Evolutionary conservation across 169 alveolate species (phyloP).

Genomic region (Neospora caninum): DNA sequence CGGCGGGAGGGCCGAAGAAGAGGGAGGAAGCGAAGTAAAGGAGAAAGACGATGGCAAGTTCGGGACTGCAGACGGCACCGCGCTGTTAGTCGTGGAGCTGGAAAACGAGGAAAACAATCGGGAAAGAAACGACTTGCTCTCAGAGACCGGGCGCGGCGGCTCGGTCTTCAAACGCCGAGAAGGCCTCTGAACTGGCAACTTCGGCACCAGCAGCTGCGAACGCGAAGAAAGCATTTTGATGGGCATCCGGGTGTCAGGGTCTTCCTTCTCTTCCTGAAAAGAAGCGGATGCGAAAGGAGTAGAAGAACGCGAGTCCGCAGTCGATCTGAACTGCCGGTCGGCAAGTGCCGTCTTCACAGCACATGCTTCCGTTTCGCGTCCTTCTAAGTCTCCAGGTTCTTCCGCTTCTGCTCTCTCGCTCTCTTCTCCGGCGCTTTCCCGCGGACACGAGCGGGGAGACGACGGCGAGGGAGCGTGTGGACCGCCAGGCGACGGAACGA

Average conservation of each 20-base stretch:
- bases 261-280: too few species aligned
- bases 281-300: too few species aligned
- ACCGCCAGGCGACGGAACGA: too few species aligned
- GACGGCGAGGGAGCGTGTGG: too few species aligned
- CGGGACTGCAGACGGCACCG: neutral
- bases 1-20: neutral
- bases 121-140: neutral
- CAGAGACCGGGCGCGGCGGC: conserved; percentile 2
- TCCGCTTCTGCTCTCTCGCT: too few species aligned
- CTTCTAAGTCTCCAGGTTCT: too few species aligned
- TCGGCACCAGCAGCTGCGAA: neutral
- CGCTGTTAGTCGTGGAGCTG: neutral
- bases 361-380: too few species aligned
- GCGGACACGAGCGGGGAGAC: too few species aligned
- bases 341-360: too few species aligned
- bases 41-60: neutral
- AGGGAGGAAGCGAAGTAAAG: neutral
- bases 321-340: too few species aligned
- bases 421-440: too few species aligned
- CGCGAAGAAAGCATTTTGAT: neutral
- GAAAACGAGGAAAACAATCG: neutral
- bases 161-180: neutral
- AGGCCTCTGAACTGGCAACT: neutral
- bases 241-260: neutral
- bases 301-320: too few species aligned